Base-by-base conservation (phyloP, 257 asterid genomes). In the Solanum lignicaule region DNA sequence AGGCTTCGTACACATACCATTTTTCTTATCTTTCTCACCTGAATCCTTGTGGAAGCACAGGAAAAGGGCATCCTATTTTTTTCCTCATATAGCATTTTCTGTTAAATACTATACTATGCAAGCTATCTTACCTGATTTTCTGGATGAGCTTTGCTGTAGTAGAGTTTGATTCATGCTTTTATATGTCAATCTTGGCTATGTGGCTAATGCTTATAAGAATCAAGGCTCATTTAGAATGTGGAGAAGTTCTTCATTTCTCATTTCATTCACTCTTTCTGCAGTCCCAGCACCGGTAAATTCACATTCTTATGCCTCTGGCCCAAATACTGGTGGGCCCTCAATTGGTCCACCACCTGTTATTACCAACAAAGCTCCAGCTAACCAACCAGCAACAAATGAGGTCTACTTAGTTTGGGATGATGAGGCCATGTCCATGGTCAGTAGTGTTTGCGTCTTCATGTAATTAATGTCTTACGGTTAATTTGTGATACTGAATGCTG, bases 331-430 rank as follows among this genome's bases (percentile, higher is more conserved):
- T 88, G 99, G 98, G 52, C 99, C 99, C 86, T 95, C 99, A 21
- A 94, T 94, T 85, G 99, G 99, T 52, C 99, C 99, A 8, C 99
- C 99, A 38, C 99, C 99, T 9, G 91, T 97, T 41, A 97, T 97
- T 91, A 95, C 99, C 76, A 95, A 97, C 87, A 97, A 97, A 91
- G 98, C 96, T 92, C 98, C 99, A 74, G 97, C 91, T 88, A 88
- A 90, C 32, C 98, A 91, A 83, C 96, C 96, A 87, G 97, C 98
- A 58, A 90, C 94, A 20, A 97, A 97, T 86, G 99, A 97, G 91
- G 99, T 97, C 86, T 97, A 95, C 86, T 86, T 97, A 82, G 99
- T 97, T 87, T 97, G 99, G 99, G 99, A 97, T 91, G 99, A 97
- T 87, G 99, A 97, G 92, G 99, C 98, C 39, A 94, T 97, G 99